Percentiles rank a stretch among this genome's conserved stretches.
phyloP scores from a whole-genome alignment of 2,329 filamentous ascomycete species.

The Xylariaceae sp. region DNA sequence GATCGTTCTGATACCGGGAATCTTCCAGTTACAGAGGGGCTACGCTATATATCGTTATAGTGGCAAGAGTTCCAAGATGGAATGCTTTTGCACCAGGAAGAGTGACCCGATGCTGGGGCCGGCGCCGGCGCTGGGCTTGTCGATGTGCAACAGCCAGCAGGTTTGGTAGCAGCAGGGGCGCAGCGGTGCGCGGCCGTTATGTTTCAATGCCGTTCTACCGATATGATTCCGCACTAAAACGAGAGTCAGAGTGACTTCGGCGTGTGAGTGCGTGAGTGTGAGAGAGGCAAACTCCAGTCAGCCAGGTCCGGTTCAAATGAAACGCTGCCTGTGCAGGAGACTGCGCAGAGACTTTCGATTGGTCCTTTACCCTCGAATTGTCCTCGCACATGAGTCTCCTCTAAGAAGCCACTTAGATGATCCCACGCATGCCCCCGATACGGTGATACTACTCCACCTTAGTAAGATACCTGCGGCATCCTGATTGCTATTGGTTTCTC shows the following conservation, averaged over 20 bases:
- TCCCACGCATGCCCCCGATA: too few relatives aligned
- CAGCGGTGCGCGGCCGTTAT: background rate
- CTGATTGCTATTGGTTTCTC: too few relatives aligned
- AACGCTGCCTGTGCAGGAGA: conserved; percentile 21
- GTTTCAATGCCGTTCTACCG: conserved; percentile 1
- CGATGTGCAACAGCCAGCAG: background rate
- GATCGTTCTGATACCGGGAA: conserved; percentile 9
- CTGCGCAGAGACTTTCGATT: conserved; percentile 7
- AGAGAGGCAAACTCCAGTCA: conserved; percentile 18
- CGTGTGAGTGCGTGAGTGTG: too few relatives aligned
- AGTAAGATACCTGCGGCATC: too few relatives aligned
- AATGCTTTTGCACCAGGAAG: background rate
- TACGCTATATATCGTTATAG: conserved; percentile 11
- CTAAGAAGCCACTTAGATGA: too few relatives aligned
- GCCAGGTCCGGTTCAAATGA: conserved; percentile 17
- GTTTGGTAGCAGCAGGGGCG: background rate
- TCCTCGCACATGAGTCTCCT: too few relatives aligned
- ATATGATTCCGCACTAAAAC: conserved; percentile 1
- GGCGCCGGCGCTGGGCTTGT: conserved; percentile 1
- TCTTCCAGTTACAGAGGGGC: background rate
- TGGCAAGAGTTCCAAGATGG: conserved; percentile 7
- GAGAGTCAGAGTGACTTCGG: conserved; percentile 4
- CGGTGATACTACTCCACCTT: too few relatives aligned
- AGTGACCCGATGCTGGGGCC: background rate
- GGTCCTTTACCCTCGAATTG: too few relatives aligned